phyloP scores from a whole-genome alignment of 331 rosid species.

The Acacia pycnantha region DNA sequence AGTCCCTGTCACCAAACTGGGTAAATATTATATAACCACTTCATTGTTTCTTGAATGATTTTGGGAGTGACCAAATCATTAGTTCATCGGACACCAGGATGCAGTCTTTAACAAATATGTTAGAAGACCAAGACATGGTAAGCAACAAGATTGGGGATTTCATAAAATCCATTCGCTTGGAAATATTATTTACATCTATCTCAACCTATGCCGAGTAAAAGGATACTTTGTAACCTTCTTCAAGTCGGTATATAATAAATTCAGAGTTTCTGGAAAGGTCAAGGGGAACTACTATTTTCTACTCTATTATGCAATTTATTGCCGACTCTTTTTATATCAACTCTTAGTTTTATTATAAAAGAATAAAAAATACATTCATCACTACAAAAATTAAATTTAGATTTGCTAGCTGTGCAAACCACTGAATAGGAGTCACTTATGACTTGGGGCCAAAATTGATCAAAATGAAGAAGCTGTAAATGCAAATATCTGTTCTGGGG shows the following conservation, averaged over 20 bases:
- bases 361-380: background rate
- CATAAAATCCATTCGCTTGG: background rate
- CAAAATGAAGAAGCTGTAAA: background rate
- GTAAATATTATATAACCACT: background rate
- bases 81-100: slow-evolving; percentile 24
- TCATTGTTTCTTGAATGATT: slow-evolving; percentile 20
- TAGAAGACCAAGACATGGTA: background rate
- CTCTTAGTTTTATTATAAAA: background rate
- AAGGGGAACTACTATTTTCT: too few species aligned
- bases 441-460: background rate
- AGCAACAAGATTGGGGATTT: background rate
- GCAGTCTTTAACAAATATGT: background rate
- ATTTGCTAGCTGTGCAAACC: background rate
- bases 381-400: background rate
- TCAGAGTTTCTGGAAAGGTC: background rate
- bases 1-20: slow-evolving; percentile 19
- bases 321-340: background rate
- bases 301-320: too few species aligned
- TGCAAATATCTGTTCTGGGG: background rate
- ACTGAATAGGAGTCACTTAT: background rate
- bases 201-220: too few species aligned
- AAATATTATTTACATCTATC: background rate
- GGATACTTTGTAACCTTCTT: too few species aligned
- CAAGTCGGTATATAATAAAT: background rate
- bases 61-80: background rate